A percentile compares a stretch with the other conserved stretches of the same genome.
These are phyloP conservation scores for Fraxinus xanthoxyloides DNA, from an alignment of 305 asterid genomes.

Conservation along the genomic window DNA sequence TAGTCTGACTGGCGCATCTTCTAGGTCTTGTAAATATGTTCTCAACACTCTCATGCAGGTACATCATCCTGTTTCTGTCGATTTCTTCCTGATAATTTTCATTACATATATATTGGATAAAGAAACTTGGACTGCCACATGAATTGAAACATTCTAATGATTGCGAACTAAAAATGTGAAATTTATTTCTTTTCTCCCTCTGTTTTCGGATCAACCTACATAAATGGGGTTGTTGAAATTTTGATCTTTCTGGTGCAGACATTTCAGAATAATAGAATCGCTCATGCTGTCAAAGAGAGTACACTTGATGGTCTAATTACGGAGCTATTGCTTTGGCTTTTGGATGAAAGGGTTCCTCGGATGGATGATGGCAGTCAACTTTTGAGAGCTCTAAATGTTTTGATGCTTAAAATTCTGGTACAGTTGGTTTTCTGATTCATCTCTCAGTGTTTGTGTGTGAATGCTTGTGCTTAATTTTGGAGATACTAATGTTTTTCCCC, in stretches of 20 bases:
- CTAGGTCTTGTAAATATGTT: conserved; percentile 99
- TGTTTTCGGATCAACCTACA: background rate
- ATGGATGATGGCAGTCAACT: conserved; percentile 99
- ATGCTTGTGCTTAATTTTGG: background rate
- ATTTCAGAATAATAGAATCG: conserved; percentile 88
- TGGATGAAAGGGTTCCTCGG: conserved; percentile 96
- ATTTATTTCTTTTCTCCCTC: background rate
- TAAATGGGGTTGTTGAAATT: background rate
- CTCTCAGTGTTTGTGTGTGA: background rate
- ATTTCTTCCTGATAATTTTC: background rate
- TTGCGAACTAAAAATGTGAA: background rate
- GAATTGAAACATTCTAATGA: background rate
- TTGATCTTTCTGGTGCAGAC: conserved; percentile 52
- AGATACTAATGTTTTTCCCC: conserved; percentile 15
- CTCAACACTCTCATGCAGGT: conserved; percentile 99
- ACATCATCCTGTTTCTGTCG: background rate
- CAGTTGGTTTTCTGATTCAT: conserved; percentile 7
- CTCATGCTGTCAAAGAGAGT: conserved; percentile 85
- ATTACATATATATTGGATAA: conserved; percentile 4
- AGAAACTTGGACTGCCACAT: background rate
- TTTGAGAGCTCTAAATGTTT: conserved; percentile 90
- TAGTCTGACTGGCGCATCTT: conserved; percentile 92
- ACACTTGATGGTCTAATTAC: conserved; percentile 87
- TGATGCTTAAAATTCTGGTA: conserved; percentile 97
- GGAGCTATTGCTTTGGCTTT: conserved; percentile 96